phyloP scores from a whole-genome alignment of 257 asterid species.

The Thymus mandschuricus region DNA sequence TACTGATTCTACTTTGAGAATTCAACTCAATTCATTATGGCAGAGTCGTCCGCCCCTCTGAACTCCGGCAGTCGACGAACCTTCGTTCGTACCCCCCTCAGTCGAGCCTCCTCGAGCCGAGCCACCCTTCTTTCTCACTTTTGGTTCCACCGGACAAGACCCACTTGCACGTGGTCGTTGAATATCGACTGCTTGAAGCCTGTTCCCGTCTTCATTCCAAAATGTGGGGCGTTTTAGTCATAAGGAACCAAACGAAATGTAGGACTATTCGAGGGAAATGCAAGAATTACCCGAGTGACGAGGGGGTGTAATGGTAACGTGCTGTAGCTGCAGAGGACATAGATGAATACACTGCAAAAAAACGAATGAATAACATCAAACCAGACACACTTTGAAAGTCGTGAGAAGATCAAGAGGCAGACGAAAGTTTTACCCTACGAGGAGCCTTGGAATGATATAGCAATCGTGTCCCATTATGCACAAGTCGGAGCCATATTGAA shows the following conservation, averaged over 20 bases:
- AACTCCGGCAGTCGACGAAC: conserved; percentile 39
- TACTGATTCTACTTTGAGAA: too few species aligned
- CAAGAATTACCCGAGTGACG: conserved; percentile 77
- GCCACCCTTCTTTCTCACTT: conserved; percentile 47
- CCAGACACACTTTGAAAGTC: not conserved
- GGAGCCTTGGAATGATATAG: conserved; percentile 79
- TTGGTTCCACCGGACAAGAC: conserved; percentile 87
- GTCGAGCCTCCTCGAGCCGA: too few species aligned
- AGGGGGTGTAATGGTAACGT: conserved; percentile 88
- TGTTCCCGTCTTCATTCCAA: conserved; percentile 82
- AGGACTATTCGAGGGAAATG: not conserved
- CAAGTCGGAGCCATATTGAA: conserved; percentile 85
- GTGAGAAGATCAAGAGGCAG: not conserved
- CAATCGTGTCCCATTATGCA: conserved; percentile 93
- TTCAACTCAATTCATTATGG: not conserved
- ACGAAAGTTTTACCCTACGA: conserved; percentile 65
- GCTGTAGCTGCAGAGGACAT: conserved; percentile 94
- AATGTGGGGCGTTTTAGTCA: not conserved
- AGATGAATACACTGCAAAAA: not conserved
- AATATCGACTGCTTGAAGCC: conserved; percentile 90
- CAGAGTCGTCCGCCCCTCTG: conserved; percentile 45
- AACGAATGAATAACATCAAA: not conserved
- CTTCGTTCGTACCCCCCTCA: conserved; percentile 35
- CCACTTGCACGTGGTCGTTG: conserved; percentile 82
- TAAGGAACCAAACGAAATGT: not conserved